phyloP scores from a whole-genome alignment of 257 asterid genomes.

The Solanum ahanhuiri region DNA sequence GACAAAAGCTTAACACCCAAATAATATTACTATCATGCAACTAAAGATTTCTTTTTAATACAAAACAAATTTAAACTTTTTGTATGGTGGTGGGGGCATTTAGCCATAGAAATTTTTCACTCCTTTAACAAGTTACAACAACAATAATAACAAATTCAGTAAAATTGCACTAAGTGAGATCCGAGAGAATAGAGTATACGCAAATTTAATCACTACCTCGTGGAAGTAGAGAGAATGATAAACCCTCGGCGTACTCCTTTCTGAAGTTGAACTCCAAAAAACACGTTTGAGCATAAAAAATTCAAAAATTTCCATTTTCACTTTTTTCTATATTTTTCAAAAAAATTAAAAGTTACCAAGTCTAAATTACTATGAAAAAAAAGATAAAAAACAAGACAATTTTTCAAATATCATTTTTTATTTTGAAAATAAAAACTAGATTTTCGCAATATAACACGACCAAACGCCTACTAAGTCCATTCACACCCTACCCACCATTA shows the following conservation, averaged over 20 bases:
- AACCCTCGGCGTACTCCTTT: neutral
- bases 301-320: too few species aligned
- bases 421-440: too few species aligned
- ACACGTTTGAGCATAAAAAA: too few species aligned
- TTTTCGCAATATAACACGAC: neutral
- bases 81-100: neutral
- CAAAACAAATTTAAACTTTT: neutral
- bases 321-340: neutral
- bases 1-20: neutral
- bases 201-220: fast-evolving
- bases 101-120: too few species aligned
- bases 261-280: neutral
- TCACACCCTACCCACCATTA: neutral
- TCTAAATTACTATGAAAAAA: too few species aligned
- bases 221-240: neutral
- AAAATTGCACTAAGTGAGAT: neutral
- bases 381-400: too few species aligned
- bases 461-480: neutral
- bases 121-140: neutral
- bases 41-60: neutral
- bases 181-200: fast-evolving
- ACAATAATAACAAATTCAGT: too few species aligned
- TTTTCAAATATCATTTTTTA: too few species aligned
- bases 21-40: neutral
- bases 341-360: neutral